A percentile compares a stretch with the other conserved stretches of the same genome.
These are phyloP conservation scores for Phytophthora tentaculata DNA, from an alignment of 352 stramenopile genomes.

Conservation along the genomic window DNA sequence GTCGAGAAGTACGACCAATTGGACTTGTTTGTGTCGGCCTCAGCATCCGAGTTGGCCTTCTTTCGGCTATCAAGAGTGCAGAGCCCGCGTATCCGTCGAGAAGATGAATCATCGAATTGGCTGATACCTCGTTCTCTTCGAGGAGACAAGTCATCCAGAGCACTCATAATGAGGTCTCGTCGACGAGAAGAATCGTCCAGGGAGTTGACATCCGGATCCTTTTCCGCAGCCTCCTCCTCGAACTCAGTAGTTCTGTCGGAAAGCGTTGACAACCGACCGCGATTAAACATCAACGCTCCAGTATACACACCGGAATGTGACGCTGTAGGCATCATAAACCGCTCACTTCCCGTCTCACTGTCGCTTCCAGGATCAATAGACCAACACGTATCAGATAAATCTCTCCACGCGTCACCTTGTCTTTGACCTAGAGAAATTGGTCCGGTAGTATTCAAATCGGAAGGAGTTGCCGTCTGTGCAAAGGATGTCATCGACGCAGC, in stretches of 20 bases:
- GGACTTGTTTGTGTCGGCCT: constrained; percentile 25
- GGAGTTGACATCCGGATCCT: constrained; percentile 7
- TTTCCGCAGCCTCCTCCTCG: constrained; percentile 6
- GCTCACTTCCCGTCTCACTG: constrained; percentile 34
- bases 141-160: constrained; percentile 27
- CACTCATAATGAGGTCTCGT: neutral
- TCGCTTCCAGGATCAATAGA: constrained; percentile 41
- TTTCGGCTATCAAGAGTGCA: constrained; percentile 25
- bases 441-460: neutral
- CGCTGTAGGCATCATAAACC: constrained; percentile 1
- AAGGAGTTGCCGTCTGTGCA: neutral
- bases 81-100: constrained; percentile 28
- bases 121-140: constrained; percentile 27
- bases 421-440: neutral
- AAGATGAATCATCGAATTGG: constrained; percentile 27
- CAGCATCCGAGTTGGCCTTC: constrained; percentile 12
- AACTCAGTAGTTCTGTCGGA: constrained; percentile 24
- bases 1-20: constrained; percentile 29
- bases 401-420: constrained; percentile 22
- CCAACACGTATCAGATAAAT: constrained; percentile 41
- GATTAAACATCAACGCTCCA: constrained; percentile 4
- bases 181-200: neutral
- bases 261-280: constrained; percentile 24
- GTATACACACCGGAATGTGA: neutral
- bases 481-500: constrained; percentile 7